A percentile compares a stretch with the other conserved stretches of the same genome.
phyloP scores from a whole-genome alignment of 1,284 basidiomycete genomes.

The Cutaneotrichosporon sp. region DNA sequence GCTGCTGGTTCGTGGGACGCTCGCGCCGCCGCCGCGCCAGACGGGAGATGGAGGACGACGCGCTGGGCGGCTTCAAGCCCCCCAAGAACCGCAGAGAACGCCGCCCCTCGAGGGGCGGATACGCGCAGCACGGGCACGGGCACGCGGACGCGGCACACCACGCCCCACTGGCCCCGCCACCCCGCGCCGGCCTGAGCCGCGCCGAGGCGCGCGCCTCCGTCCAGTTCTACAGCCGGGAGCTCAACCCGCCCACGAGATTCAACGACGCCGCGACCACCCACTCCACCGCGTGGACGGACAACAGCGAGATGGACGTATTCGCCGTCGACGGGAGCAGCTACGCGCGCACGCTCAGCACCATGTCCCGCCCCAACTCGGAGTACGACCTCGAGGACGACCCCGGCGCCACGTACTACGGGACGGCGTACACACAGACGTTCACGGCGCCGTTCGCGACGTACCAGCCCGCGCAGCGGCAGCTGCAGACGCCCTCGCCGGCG shows the following conservation, averaged over 20 bases:
- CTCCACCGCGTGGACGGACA: slow-evolving; percentile 33
- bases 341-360: slow-evolving; percentile 38
- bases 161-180: not conserved
- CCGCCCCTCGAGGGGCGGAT: not conserved
- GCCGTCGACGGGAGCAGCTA: slow-evolving; percentile 35
- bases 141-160: too few species aligned
- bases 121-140: not conserved
- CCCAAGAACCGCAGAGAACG: not conserved
- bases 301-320: slow-evolving; percentile 40
- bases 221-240: not conserved
- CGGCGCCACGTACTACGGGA: slow-evolving; percentile 8
- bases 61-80: not conserved
- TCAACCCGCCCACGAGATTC: not conserved
- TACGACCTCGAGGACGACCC: slow-evolving; percentile 26
- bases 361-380: slow-evolving; percentile 25
- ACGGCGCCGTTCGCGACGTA: not conserved
- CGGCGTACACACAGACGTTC: too few species aligned
- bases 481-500: not conserved
- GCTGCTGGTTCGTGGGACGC: slow-evolving; percentile 5
- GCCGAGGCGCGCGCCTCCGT: slow-evolving; percentile 18
- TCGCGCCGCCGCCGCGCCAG: not conserved
- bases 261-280: slow-evolving; percentile 1
- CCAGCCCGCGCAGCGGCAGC: not conserved
- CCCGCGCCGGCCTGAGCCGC: slow-evolving; percentile 9
- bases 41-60: slow-evolving; percentile 14